Percentiles rank a stretch among this genome's conserved stretches.
phyloP scores from a whole-genome alignment of 768 basidiomycete species.

The Suillus brevipes region DNA sequence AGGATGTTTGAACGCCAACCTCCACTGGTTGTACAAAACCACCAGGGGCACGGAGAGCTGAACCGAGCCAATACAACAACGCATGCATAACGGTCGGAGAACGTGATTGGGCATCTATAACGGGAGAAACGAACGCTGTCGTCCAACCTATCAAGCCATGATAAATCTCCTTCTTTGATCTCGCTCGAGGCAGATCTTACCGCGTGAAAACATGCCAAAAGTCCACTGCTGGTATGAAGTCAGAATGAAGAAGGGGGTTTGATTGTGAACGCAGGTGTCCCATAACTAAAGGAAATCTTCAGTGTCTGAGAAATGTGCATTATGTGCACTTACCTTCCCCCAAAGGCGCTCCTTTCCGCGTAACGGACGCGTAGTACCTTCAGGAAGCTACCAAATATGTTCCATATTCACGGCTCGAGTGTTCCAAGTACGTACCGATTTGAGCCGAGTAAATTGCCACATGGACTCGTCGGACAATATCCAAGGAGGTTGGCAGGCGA shows the following conservation, averaged over 20 bases:
- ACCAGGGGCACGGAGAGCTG: conserved; percentile 40
- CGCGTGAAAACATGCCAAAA: conserved; percentile 60
- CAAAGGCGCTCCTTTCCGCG: conserved; percentile 55
- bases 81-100: conserved; percentile 54
- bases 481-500: conserved; percentile 66
- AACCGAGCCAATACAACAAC: conserved; percentile 57
- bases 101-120: conserved; percentile 40
- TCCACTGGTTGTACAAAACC: conserved; percentile 30
- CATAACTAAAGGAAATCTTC: conserved; percentile 36
- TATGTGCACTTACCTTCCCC: conserved; percentile 50
- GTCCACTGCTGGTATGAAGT: conserved; percentile 63
- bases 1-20: conserved; percentile 1
- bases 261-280: conserved; percentile 52
- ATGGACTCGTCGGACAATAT: conserved; percentile 55
- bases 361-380: conserved; percentile 38
- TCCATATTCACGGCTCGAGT: background rate
- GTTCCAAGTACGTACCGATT: conserved; percentile 18
- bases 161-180: background rate
- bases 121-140: conserved; percentile 49
- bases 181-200: conserved; percentile 29
- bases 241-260: conserved; percentile 56
- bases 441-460: conserved; percentile 48
- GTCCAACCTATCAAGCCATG: conserved; percentile 46
- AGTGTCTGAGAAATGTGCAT: background rate
- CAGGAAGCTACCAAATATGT: conserved; percentile 25